Evolutionary conservation across 1,139 yeast species (phyloP), one percentile per base, ranked within the genome.

Genomic region (Debaryomyces sp.): DNA sequence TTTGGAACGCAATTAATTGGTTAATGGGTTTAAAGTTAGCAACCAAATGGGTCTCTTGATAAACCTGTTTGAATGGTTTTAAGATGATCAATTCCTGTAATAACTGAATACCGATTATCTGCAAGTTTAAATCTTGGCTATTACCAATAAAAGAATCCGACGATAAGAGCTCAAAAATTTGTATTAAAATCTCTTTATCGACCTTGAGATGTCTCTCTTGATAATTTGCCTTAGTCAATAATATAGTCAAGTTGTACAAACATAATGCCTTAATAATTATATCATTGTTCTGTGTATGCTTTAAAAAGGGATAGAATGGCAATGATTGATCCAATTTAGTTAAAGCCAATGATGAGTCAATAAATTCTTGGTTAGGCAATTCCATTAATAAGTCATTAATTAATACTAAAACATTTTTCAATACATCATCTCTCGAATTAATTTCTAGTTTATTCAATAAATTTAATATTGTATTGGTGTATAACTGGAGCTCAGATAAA

Each of bases 321-420:
- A 81, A 72, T n/a, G 77, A 67, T 2, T 67, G 56, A 54, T 80
- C 84, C 35, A 82, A 66, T 10, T 62, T 54, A n/a, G 75, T 65
- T 48, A 82, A 71, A 38, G 66, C 68, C 54, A 81, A 68, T 41
- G 85, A 68, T 10, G 79, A 68, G 24, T 68, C 67, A 35, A 77
- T 66, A 59, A 78, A 82, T 51, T 65, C 78, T 41, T 60, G 65
- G 5, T 63, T 57, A 27, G 80, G 77, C 37, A 77, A 69, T 33
- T 77, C 81, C 44, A 70, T 60, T 45, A 78, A 62, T 56, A 87
- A 75, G 57, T 87, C 95, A 49, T 85, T 83, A 46, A 85, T 72
- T 53, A 89, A 73, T 33, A 88, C 89, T 52, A 88, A 78, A 30
- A 87, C 78, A 61, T 85, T 86, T 66, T 88, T 87, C 59, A 85